Evolutionary conservation across 179 eudicot species (phyloP), one percentile per base, ranked within the genome.

Genomic region (Beta corolliflora): DNA sequence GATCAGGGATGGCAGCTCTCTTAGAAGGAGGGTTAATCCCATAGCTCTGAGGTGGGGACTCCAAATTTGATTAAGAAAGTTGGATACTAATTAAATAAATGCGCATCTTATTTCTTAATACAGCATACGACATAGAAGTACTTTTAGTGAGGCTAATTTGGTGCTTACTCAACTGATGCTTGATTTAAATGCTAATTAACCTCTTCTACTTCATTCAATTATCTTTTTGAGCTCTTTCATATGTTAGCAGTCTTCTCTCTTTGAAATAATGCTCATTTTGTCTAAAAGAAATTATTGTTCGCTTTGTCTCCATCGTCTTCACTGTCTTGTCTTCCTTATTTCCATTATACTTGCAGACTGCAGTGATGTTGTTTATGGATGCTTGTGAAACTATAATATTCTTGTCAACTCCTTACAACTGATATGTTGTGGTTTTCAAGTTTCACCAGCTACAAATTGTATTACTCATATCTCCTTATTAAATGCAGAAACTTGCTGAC

Each of bases 401-500:
- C 67, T 11, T 66, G 18, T 81, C 9, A 41, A 59, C 55, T 81
- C 18, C 53, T 74, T 48, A 44, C 21, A 10, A 45, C 46, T 60
- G 13, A 36, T 75, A 25, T 66, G 41, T 41, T 80, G 29, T 25
- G n/a, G 48, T 50, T 60, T 66, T 60, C 36, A 77, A 12, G 41
- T 79, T 79, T 76, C 45, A 72, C 23, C 15, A 66, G 67, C 74
- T 21, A 13, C 48, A 45, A n/a, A 55, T 73, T 73, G 69, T 80
- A 72, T 80, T 45, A 25, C n/a, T 61, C 41, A 52, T 36, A 9
- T 79, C 44, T 73, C 53, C 12, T 61, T 73, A 79, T 77, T 19
- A 41, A 59, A 12, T 88, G 93, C 92, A 95, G 99, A 94, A 83
- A 88, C 85, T 94, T 77, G 41, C 89, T 63, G 86, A 90, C 78